Evolutionary conservation across 768 basidiomycete genomes (phyloP).

Genomic region (Pleurotus sapidus): DNA sequence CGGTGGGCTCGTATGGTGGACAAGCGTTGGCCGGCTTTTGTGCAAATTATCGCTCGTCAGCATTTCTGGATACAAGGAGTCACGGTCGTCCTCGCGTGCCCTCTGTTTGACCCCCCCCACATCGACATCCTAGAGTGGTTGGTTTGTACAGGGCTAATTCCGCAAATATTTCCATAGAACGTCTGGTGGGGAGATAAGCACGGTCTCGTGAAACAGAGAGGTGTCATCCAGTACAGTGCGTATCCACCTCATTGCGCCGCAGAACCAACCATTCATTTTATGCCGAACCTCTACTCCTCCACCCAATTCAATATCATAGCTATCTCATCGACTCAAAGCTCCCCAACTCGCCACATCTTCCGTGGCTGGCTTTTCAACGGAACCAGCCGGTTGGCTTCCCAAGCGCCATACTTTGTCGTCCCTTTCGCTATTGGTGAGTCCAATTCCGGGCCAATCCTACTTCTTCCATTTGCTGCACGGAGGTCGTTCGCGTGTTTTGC

Average conservation of each 20-base stretch:
- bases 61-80: neutral
- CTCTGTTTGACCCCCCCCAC: no score
- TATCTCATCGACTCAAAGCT: slow-evolving; percentile 80
- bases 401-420: slow-evolving; percentile 70
- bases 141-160: slow-evolving; percentile 4
- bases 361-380: slow-evolving; percentile 85
- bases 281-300: neutral
- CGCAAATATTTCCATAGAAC: slow-evolving; percentile 40
- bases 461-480: neutral
- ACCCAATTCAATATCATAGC: slow-evolving; percentile 35
- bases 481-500: neutral
- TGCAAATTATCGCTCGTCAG: neutral
- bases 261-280: neutral
- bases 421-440: slow-evolving; percentile 75
- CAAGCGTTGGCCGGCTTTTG: neutral
- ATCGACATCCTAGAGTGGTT: neutral
- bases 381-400: slow-evolving; percentile 62
- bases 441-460: neutral
- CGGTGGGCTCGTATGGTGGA: neutral
- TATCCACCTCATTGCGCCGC: slow-evolving; percentile 13
- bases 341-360: slow-evolving; percentile 68
- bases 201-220: slow-evolving; percentile 67
- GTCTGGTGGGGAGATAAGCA: slow-evolving; percentile 88
- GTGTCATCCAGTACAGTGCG: slow-evolving; percentile 81
- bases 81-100: no score